Base-by-base conservation (phyloP, 257 asterid species). In the Nicotiana attenuata region DNA sequence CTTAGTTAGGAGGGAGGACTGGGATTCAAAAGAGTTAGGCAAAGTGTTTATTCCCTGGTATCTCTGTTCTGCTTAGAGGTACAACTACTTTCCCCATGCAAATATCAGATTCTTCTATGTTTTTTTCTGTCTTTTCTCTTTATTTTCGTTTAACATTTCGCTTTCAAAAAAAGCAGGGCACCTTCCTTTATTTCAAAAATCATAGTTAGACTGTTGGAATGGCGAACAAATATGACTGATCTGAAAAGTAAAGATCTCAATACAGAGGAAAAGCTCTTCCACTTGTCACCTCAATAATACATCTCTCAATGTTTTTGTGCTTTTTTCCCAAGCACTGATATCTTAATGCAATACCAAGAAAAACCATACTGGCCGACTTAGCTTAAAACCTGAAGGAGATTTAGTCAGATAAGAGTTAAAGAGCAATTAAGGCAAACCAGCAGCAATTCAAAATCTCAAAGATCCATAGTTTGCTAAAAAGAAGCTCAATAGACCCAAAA, bases 121-220 rank as follows among this genome's bases (percentile, higher is more conserved):
- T 71, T 71, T 35, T 14, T 45, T 71, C 38, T 22, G 7, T 47
- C 24, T 64, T 65, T 13, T 64, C 20, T 29, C 17, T 15, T 10
- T 52, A 52, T 13, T 52, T 52, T 41, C 11, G 11, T 24, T 63
- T 64, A 64, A 26, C 45, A 29, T 65, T 17, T 71, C 14, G 1
- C 35, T 71, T 71, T 17, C 57, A 47, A 3, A 47, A 73, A 45
- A 47, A 47, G 79, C 35, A 22, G 5, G 41, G 11, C 61, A 41
- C 50, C 33, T 47, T 73, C 79, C 79, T 73, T 73, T 73, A 73
- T 22, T 73, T 47, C 5, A 47, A 38, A 47, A 73, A 73, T 60
- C 38, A 17, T 6, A 14, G 26, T 1, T 45, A 22, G 60, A 73
- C 26, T 31, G 56, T 22, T 45, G 60, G 38, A 71, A 71, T 71